Percentiles rank a stretch among this genome's conserved stretches.
These are phyloP conservation scores for Nelumbo lutea DNA, from an alignment of 164 flowering plant genomes.

Conservation along the genomic window DNA sequence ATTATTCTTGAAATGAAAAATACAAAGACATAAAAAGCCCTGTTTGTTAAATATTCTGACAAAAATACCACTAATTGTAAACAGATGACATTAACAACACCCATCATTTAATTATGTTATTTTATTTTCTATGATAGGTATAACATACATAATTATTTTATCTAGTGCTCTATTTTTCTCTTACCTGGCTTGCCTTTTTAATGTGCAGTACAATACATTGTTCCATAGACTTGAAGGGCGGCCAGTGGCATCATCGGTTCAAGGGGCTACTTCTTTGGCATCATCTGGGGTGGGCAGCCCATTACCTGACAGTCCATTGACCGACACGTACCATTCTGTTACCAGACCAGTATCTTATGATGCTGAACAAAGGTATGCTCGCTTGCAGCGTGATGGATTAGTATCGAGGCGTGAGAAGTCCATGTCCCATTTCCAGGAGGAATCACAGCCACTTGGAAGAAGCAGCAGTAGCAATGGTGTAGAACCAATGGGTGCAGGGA, in stretches of 20 bases:
- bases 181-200: not conserved
- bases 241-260: conserved; percentile 29
- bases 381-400: conserved; percentile 46
- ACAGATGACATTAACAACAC: too few species aligned
- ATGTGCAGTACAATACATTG: conserved; percentile 37
- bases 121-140: not conserved
- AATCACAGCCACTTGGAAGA: conserved; percentile 42
- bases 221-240: conserved; percentile 51
- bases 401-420: conserved; percentile 62
- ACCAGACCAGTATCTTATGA: conserved; percentile 36
- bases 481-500: conserved; percentile 31
- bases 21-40: too few species aligned
- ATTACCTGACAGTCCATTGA: conserved; percentile 29
- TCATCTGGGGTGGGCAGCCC: conserved; percentile 31
- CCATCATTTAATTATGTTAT: too few species aligned
- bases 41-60: too few species aligned
- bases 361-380: conserved; percentile 51
- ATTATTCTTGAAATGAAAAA: too few species aligned
- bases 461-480: conserved; percentile 24
- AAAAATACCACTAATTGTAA: too few species aligned
- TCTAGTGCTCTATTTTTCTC: not conserved
- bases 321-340: conserved; percentile 21
- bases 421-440: conserved; percentile 51
- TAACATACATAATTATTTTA: not conserved
- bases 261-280: conserved; percentile 29